These are phyloP conservation scores for Dendrocalamus sinicus DNA, from an alignment of 176 grass and related monocot species.

Conservation along the genomic window DNA sequence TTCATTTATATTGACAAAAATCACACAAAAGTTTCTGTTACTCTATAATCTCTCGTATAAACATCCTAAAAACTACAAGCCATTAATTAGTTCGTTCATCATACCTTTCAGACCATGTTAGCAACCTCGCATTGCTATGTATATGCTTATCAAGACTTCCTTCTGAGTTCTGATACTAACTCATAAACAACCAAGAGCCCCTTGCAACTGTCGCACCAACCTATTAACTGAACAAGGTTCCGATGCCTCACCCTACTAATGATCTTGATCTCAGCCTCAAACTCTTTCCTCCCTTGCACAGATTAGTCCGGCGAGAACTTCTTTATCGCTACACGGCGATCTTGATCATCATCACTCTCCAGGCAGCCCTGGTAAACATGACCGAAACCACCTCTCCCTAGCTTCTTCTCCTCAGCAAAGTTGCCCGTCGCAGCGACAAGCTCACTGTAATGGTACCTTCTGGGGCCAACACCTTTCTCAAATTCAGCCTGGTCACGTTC, in stretches of 20 bases:
- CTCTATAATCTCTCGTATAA: neutral
- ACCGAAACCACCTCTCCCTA: slow-evolving; percentile 38
- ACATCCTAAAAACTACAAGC: no score
- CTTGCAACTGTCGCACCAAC: slow-evolving; percentile 36
- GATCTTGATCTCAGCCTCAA: slow-evolving; percentile 60
- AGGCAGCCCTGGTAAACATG: slow-evolving; percentile 37
- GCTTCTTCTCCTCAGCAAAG: slow-evolving; percentile 31
- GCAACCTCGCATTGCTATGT: neutral
- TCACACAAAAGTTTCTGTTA: no score
- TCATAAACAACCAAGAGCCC: slow-evolving; percentile 42
- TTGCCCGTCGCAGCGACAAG: slow-evolving; percentile 19
- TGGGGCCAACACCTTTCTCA: slow-evolving; percentile 31
- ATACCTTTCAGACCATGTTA: slow-evolving; percentile 34
- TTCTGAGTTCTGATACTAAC: slow-evolving; percentile 28
- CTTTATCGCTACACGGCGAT: slow-evolving; percentile 26
- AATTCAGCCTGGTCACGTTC: neutral
- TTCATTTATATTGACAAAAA: no score
- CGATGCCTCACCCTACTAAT: slow-evolving; percentile 63
- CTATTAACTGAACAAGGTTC: slow-evolving; percentile 56
- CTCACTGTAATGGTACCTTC: slow-evolving; percentile 21
- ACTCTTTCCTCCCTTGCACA: slow-evolving; percentile 34
- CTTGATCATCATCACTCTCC: neutral
- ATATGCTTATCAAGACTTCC: slow-evolving; percentile 56
- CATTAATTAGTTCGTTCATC: neutral
- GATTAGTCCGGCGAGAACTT: slow-evolving; percentile 29